These are phyloP conservation scores for Didymella exigua DNA, from an alignment of 2,329 filamentous ascomycete genomes.

Conservation along the genomic window DNA sequence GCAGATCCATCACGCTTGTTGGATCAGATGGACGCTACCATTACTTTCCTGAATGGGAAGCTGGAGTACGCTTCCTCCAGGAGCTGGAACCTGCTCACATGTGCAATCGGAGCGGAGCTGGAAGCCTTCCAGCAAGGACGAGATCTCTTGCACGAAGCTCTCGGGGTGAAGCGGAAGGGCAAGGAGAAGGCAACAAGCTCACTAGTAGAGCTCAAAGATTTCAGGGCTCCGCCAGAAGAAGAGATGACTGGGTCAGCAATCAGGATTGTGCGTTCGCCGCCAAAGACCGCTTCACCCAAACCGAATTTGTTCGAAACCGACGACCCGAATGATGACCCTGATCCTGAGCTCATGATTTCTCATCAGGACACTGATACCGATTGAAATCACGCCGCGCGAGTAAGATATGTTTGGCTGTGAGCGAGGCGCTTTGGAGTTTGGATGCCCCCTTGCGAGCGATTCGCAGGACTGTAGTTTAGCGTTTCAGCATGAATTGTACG, in stretches of 20 bases:
- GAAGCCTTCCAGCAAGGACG: constrained; percentile 69
- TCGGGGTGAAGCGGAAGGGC: constrained; percentile 38
- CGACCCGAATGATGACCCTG: constrained; percentile 53
- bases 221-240: constrained; percentile 30
- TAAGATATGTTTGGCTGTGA: not conserved
- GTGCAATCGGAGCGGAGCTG: constrained; percentile 74
- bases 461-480: not conserved
- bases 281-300: constrained; percentile 39
- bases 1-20: constrained; percentile 27
- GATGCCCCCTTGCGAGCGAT: not conserved
- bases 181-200: constrained; percentile 34
- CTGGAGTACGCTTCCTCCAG: constrained; percentile 63
- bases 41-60: constrained; percentile 61
- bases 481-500: not conserved
- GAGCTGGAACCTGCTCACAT: constrained; percentile 76
- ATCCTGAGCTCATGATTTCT: constrained; percentile 57
- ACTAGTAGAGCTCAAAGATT: constrained; percentile 28
- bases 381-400: constrained; percentile 14
- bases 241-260: constrained; percentile 42
- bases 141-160: constrained; percentile 57
- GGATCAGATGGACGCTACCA: constrained; percentile 61
- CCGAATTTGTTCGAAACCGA: constrained; percentile 48
- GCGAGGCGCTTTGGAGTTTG: constrained; percentile 5
- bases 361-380: constrained; percentile 52
- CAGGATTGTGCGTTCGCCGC: constrained; percentile 34